These are phyloP conservation scores for Chalciporus pseudorubinellus DNA, from an alignment of 768 basidiomycete genomes.

Conservation along the genomic window DNA sequence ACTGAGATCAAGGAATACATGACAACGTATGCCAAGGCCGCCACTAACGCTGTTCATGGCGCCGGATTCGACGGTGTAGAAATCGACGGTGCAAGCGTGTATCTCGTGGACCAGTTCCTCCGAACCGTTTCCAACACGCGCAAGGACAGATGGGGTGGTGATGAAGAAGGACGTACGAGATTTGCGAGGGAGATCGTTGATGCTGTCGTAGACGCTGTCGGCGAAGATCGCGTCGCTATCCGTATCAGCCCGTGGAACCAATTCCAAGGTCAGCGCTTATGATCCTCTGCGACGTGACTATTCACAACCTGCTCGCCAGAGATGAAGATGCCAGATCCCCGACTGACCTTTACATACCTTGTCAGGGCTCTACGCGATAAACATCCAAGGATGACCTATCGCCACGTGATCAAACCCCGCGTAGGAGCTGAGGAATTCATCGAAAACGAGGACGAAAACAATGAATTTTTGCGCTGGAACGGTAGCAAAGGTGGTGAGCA, in stretches of 20 bases:
- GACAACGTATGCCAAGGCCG: slow-evolving; percentile 28
- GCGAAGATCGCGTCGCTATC: slow-evolving; percentile 42
- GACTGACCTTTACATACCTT: slow-evolving; percentile 52
- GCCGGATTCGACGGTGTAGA: slow-evolving; percentile 48
- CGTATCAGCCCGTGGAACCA: slow-evolving; percentile 43
- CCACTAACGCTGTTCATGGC: slow-evolving; percentile 32
- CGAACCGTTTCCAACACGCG: slow-evolving; percentile 32
- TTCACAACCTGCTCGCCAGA: not conserved
- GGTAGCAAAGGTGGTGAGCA: slow-evolving; percentile 15
- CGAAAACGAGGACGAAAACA: slow-evolving; percentile 26
- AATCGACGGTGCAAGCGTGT: slow-evolving; percentile 43
- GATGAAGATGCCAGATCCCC: slow-evolving; percentile 54
- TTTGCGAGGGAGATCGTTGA: slow-evolving; percentile 48
- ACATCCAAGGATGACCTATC: slow-evolving; percentile 41
- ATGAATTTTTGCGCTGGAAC: slow-evolving; percentile 46
- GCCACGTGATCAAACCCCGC: slow-evolving; percentile 48
- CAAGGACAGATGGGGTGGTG: slow-evolving; percentile 67
- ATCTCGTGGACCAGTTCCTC: slow-evolving; percentile 56
- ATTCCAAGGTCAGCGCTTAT: slow-evolving; percentile 27
- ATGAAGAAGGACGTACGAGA: slow-evolving; percentile 45
- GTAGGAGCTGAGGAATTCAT: slow-evolving; percentile 11
- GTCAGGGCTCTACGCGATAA: slow-evolving; percentile 37
- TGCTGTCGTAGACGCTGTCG: slow-evolving; percentile 41
- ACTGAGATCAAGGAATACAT: slow-evolving; percentile 35
- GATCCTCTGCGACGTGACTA: not conserved